Conservation (phyloP, 345 rosid species). For the Salix exigua region DNA sequence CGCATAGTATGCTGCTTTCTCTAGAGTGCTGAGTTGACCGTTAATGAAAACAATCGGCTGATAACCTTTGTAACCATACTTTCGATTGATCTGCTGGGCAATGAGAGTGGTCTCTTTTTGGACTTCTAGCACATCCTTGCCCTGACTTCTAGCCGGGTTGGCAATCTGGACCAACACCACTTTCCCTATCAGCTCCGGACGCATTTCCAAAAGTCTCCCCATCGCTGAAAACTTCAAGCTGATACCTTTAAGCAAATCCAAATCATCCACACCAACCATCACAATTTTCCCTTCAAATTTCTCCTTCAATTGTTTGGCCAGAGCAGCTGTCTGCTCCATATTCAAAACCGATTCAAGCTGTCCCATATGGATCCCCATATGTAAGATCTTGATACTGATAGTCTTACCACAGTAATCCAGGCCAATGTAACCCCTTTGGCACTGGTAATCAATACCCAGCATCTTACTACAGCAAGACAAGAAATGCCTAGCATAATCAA, state of each 20-base stretch:
- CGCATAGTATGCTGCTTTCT: constrained; percentile 63
- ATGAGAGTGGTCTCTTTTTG: constrained; percentile 36
- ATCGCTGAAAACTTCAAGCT: constrained; percentile 66
- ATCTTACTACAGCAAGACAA: constrained; percentile 77
- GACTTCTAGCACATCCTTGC: constrained; percentile 68
- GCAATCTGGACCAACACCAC: constrained; percentile 69
- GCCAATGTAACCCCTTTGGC: constrained; percentile 81
- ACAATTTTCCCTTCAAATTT: constrained; percentile 46
- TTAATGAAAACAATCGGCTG: constrained; percentile 56
- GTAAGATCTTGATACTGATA: constrained; percentile 70
- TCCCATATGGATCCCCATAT: constrained; percentile 73
- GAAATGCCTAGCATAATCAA: constrained; percentile 87
- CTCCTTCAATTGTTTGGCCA: constrained; percentile 55
- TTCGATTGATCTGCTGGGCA: constrained; percentile 45
- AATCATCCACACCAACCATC: constrained; percentile 74
- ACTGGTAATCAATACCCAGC: constrained; percentile 71
- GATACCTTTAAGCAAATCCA: constrained; percentile 78
- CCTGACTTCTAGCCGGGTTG: constrained; percentile 76
- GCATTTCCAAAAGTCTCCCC: constrained; percentile 54
- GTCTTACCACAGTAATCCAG: constrained; percentile 73
- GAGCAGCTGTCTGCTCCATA: constrained; percentile 31
- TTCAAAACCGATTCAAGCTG: constrained; percentile 51
- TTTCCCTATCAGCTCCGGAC: constrained; percentile 42
- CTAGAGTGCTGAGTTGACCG: constrained; percentile 51
- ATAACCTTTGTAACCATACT: constrained; percentile 53